Evolutionary conservation across 768 basidiomycete genomes (phyloP), one percentile per base, ranked within the genome.

Genomic region (Astraeus odoratus): DNA sequence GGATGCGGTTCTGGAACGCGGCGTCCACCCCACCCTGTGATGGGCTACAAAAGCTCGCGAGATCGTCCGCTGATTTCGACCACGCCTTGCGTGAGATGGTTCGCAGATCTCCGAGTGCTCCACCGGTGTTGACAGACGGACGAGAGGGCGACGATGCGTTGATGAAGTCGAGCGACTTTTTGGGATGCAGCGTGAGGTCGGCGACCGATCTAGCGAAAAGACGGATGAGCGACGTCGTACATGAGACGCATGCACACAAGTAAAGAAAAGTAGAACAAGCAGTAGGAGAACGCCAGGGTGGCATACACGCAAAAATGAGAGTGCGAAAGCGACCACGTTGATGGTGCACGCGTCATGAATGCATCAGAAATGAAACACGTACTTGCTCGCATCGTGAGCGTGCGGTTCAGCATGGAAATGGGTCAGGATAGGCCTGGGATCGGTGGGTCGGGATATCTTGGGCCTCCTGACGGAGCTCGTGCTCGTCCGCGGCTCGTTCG

Each of bases 391-490:
- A 47, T 71, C 68, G 42, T 67, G 59, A 30, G 67, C 66, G 52
- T 77, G 77, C 2, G 65, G 67, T 51, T 84, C 79, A 16, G 60
- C 56, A 51, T 66, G 67, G 36, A 72, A 52, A 15, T 62, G 65
- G 3, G 65, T 52, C 51, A 84, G 63, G 43, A 90, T 83, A 3
- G 86, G 88, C 18, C 87, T 68, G 8, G 86, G 87, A 55, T 90
- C 88, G 4, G 86, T 87, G 1, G 87, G 87, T 37, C 82, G 80
- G 25, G 88, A 90, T 29, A 90, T 91, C 71, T 87, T 89, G 43
- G 78, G 83, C 50, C 83, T 86, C 49, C 83, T 65, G 40, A 62
- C 51, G 3, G 74, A 73, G 41, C 72, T 71, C 12, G 61, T 67
- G 49, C 76, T 80, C 1, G 73, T 52, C 47, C 79, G 66, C 1